These are phyloP conservation scores for Tulasnella sp. DNA, from an alignment of 768 basidiomycete species.

Conservation along the genomic window DNA sequence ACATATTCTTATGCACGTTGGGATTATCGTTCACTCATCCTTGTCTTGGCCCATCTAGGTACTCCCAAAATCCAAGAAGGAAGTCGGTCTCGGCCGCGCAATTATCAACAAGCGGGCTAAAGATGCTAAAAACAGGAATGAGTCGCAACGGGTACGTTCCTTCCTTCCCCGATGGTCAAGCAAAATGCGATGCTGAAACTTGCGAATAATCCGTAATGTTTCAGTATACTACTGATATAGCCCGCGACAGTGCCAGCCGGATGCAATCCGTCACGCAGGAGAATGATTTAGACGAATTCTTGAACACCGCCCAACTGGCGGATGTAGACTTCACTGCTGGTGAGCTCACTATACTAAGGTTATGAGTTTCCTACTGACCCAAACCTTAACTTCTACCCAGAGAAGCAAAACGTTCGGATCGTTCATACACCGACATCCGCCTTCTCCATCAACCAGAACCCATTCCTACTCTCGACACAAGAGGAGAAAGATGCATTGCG, in stretches of 20 bases:
- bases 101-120: constrained; percentile 87
- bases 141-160: constrained; percentile 54
- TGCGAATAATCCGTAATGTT: background rate
- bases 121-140: constrained; percentile 51
- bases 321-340: constrained; percentile 95
- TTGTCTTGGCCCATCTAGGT: background rate
- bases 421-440: constrained; percentile 41
- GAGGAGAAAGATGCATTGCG: constrained; percentile 68
- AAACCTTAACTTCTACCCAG: too few relatives aligned
- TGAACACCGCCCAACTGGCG: constrained; percentile 89
- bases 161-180: constrained; percentile 10
- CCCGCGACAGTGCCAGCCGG: constrained; percentile 43
- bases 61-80: constrained; percentile 24
- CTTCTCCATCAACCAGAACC: constrained; percentile 48
- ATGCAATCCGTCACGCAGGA: constrained; percentile 94
- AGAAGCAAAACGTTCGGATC: constrained; percentile 71
- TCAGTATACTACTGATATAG: constrained; percentile 66
- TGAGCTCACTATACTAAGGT: constrained; percentile 29
- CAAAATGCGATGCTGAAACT: background rate
- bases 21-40: too few relatives aligned
- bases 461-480: constrained; percentile 70
- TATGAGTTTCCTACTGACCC: too few relatives aligned
- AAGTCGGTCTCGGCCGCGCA: constrained; percentile 76
- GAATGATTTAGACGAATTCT: constrained; percentile 87
- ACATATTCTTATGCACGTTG: too few relatives aligned